These are phyloP conservation scores for Cyberlindnera japonica DNA, from an alignment of 805 yeast genomes.

Conservation along the genomic window DNA sequence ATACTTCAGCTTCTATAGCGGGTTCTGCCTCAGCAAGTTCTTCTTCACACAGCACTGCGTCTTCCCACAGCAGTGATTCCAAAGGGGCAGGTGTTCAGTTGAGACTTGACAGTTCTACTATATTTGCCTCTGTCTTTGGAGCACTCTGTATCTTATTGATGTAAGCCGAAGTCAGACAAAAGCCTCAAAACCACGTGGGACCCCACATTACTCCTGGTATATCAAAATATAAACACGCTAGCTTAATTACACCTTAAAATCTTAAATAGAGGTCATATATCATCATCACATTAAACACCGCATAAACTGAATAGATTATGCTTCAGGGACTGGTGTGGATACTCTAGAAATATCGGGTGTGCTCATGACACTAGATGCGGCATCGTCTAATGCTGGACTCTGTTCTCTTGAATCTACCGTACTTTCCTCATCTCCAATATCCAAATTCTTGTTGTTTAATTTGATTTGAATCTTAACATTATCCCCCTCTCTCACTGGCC, in stretches of 20 bases:
- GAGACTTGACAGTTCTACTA: slow-evolving; percentile 3
- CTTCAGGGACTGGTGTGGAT: slow-evolving; percentile 13
- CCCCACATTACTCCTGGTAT: too few species aligned
- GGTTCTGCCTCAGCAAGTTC: slow-evolving; percentile 5
- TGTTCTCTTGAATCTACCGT: slow-evolving; percentile 21
- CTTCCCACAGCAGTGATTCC: slow-evolving; percentile 2
- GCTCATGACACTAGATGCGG: slow-evolving; percentile 17
- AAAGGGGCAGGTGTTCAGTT: slow-evolving; percentile 6
- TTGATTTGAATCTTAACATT: slow-evolving; percentile 21
- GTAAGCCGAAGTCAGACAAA: background rate
- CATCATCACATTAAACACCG: too few species aligned
- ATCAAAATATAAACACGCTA: too few species aligned
- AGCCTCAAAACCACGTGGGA: background rate
- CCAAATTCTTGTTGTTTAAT: slow-evolving; percentile 20
- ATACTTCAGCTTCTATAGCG: too few species aligned
- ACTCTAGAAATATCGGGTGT: slow-evolving; percentile 24
- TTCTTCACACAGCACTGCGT: slow-evolving; percentile 4
- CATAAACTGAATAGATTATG: too few species aligned
- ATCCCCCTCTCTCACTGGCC: background rate
- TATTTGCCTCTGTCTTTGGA: slow-evolving; percentile 13
- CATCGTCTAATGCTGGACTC: slow-evolving; percentile 23
- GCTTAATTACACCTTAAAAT: too few species aligned
- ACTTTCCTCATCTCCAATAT: slow-evolving; percentile 5
- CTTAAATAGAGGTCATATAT: too few species aligned
- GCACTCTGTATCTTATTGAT: slow-evolving; percentile 10